Percentiles rank a stretch among this genome's conserved stretches.
phyloP scores from a whole-genome alignment of 208 protist genomes.

The Acanthamoeba quina region DNA sequence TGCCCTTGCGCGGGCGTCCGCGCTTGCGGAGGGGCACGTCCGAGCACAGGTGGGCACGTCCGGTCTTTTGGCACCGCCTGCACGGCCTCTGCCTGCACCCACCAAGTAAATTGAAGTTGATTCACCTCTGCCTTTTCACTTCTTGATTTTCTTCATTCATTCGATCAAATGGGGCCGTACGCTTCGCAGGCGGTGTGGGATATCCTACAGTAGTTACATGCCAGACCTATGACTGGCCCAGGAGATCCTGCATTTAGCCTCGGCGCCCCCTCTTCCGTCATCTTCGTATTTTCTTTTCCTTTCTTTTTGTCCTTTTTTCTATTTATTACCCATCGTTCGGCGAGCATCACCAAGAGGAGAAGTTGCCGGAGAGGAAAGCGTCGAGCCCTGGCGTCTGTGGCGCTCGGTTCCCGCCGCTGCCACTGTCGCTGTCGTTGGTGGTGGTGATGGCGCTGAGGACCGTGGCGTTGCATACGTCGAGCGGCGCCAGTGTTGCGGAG shows the following conservation, averaged over 20 bases:
- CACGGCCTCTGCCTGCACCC: not conserved
- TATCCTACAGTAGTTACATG: conserved; percentile 4
- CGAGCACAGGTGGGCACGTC: conserved; percentile 41
- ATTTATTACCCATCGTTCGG: too few species aligned
- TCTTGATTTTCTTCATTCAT: not conserved
- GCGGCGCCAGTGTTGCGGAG: not conserved
- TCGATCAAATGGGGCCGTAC: not conserved
- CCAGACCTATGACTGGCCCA: not conserved
- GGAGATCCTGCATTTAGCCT: not conserved
- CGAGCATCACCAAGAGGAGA: not conserved
- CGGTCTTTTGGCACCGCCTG: conserved; percentile 13
- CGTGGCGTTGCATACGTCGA: not conserved
- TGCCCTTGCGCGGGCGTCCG: conserved; percentile 7
- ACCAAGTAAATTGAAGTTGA: too few species aligned
- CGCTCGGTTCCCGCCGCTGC: too few species aligned
- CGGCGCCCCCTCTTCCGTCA: not conserved
- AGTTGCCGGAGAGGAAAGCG: not conserved
- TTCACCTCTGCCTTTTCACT: too few species aligned
- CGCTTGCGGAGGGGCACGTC: conserved; percentile 48
- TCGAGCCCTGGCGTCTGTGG: not conserved
- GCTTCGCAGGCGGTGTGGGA: conserved; percentile 52
- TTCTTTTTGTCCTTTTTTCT: not conserved
- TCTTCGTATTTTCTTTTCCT: not conserved
- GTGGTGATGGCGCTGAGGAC: too few species aligned
- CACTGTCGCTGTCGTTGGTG: not conserved